Base-by-base conservation (phyloP, 345 rosid species). In the Noccaea caerulescens region DNA sequence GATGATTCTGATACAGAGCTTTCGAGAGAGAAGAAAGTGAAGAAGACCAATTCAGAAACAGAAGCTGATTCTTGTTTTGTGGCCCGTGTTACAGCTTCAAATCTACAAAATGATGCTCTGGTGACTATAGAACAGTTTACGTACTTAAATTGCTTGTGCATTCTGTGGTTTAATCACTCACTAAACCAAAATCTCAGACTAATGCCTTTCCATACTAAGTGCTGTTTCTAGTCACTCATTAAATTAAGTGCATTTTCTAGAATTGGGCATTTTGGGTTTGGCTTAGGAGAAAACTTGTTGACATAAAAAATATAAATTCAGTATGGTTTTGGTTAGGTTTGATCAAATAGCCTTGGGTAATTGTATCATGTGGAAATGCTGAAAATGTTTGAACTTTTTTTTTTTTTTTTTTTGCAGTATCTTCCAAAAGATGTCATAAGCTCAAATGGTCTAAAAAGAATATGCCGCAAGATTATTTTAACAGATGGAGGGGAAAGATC, bases 401-500 rank as follows among this genome's bases (percentile, higher is more conserved):
- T 20, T 12, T 25, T 46, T 3, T 33, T 69, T 47, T 13, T 34
- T 50, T 30, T 41, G 68, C 49, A 69, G 73, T 9, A 33, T 46
- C 46, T 58, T 46, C 66, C 57, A 3, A 10, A 25, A n/a, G 65
- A 58, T 46, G 58, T 25, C 30, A 58, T 57, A 69, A 23, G 3
- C 12, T 36, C 32, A 9, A 23, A 13, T 37, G 66, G 47, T 12
- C 10, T 58, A 36, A 23, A 9, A 10, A 23, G 30, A n/a, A 36
- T 23, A 13, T 58, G 10, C 27, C 12, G 38, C 46, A 47, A 69
- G 66, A 58, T 69, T 47, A 46, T 46, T 47, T 23, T 69, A 69
- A 34, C 66, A 6, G 38, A 69, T 58, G 73, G 30, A 27, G 7
- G 23, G 13, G 59, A 32, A 27, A 60, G 33, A 30, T 50, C 60